Conservation (phyloP, 495 filamentous ascomycete species). For the Gamarada debralockiae region DNA sequence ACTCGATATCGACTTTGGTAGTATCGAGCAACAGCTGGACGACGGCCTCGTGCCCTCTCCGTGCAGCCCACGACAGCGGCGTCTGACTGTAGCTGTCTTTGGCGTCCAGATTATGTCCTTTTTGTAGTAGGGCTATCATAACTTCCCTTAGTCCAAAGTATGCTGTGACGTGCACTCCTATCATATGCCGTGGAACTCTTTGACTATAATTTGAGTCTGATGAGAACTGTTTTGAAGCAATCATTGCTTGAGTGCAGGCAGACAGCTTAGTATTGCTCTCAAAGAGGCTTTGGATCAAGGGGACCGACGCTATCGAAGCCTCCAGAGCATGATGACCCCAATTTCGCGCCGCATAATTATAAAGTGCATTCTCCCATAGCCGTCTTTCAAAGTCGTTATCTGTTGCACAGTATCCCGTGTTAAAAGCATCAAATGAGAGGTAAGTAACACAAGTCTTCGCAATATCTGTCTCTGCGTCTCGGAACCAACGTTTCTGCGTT, state of each 20-base stretch:
- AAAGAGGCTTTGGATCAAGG: slow-evolving; percentile 10
- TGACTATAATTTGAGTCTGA: too few species aligned
- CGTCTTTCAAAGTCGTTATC: not conserved
- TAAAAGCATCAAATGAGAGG: slow-evolving; percentile 26
- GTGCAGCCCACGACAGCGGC: too few species aligned
- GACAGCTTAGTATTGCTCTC: slow-evolving; percentile 12
- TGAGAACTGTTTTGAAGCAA: slow-evolving; percentile 1
- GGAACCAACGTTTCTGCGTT: slow-evolving; percentile 29
- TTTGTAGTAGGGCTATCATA: not conserved
- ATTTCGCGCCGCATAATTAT: not conserved
- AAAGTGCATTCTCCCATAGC: not conserved
- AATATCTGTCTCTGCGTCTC: too few species aligned
- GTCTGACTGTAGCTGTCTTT: not conserved
- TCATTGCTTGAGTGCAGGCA: slow-evolving; percentile 8
- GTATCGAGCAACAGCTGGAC: too few species aligned
- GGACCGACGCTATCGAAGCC: not conserved
- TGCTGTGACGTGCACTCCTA: not conserved
- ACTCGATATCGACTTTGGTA: too few species aligned
- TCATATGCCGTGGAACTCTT: not conserved
- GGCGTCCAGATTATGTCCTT: not conserved
- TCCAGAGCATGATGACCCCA: too few species aligned
- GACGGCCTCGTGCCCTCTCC: too few species aligned
- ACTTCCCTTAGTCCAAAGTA: not conserved
- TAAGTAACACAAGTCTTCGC: too few species aligned
- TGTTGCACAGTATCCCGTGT: not conserved